Base-by-base conservation (phyloP, 768 basidiomycete species). In the Holtermanniella nyarrowii region DNA sequence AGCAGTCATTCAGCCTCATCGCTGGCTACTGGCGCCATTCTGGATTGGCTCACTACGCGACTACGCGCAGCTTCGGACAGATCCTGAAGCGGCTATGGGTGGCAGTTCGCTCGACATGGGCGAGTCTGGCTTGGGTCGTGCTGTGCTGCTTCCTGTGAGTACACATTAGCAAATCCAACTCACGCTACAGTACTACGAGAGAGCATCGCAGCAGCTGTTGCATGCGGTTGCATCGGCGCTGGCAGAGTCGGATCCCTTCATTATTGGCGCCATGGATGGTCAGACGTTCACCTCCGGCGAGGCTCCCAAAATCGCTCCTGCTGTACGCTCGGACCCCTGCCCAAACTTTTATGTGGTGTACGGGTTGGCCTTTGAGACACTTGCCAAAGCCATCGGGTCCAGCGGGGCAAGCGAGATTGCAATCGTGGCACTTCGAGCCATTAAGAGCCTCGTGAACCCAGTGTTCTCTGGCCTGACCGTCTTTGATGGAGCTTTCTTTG, bases 11-110 rank as follows among this genome's bases (percentile, higher is more conserved):
- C 80, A 82, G 54, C 89, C 91, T 0, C 81, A 96, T 63, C 77
- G 83, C 44, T 71, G 77, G 2, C 77, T 81, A 0, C 77, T 99
- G 18, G 83, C 84, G 3, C 78, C 83, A 0, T 77, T 93, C 49
- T 99, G 93, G 93, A 78, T 95, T 41, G 82, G 85, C 0, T 79
- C 85, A 1, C 74, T 99, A 25, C 78, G 90, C 3, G 93, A 99
- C 70, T 99, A 93, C 59, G 91, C 93, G 1, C 84, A 84, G 53
- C 82, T 96, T 42, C 77, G 86, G 41, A 83, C 85, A 4, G 90
- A 93, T 63, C 88, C 88, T 0, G 93, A 96, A 16, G 56, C 57
- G 14, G 47, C 49, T 3, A 62, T 71, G 48, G 61, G 87, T 27
- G 85, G 89, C 53, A 74, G 82, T 0, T 79, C 86, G 14, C 59